Percentiles rank a stretch among this genome's conserved stretches.
phyloP scores from a whole-genome alignment of 495 filamentous ascomycete genomes.

The Aspergillus carlsbadensis region DNA sequence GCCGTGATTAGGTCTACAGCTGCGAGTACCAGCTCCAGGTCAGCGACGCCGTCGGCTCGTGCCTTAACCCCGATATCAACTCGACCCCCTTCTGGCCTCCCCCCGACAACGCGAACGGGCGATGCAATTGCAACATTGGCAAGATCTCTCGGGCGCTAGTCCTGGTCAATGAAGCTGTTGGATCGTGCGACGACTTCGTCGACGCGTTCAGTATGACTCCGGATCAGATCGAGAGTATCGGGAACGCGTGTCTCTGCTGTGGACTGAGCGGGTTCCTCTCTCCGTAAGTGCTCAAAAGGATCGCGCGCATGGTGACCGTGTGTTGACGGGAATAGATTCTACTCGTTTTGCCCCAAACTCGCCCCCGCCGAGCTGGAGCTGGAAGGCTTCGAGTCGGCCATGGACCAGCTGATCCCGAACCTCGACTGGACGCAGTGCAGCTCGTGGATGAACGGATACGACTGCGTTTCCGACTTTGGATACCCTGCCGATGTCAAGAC shows the following conservation, averaged over 20 bases:
- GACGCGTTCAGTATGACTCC: too few relatives aligned
- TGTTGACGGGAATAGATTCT: background rate
- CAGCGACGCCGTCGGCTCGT: background rate
- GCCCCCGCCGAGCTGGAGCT: background rate
- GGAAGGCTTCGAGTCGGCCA: background rate
- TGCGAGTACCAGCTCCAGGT: conserved; percentile 6
- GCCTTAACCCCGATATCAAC: background rate
- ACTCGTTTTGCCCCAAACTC: background rate
- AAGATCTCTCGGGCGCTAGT: background rate
- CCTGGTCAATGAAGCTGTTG: background rate
- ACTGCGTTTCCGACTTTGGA: background rate
- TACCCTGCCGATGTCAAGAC: background rate
- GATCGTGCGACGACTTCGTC: background rate
- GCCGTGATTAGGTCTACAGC: conserved; percentile 7
- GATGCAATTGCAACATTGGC: conserved; percentile 4
- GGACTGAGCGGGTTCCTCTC: background rate
- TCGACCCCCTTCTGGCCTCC: conserved; percentile 4
- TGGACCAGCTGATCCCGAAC: background rate
- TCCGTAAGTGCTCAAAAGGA: background rate
- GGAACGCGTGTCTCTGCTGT: background rate
- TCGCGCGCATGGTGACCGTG: too few relatives aligned
- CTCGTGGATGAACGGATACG: background rate
- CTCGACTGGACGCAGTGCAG: background rate
- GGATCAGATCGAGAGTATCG: background rate
- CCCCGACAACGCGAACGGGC: background rate